phyloP scores from a whole-genome alignment of 1,284 basidiomycete species.

The Puccinia brachypodii region DNA sequence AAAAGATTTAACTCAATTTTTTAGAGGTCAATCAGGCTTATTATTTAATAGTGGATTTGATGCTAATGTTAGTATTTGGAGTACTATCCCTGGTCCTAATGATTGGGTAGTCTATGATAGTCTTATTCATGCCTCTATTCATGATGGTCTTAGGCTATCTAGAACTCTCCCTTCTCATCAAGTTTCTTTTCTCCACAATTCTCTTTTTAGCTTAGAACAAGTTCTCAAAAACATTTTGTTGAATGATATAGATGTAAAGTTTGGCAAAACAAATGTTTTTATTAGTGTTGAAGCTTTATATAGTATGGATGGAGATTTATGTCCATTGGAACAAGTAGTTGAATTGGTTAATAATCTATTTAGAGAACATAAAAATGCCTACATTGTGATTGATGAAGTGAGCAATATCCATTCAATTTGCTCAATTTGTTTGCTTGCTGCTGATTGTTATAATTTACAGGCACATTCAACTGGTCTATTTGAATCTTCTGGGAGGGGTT shows the following conservation, averaged over 20 bases:
- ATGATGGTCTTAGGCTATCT: conserved; percentile 79
- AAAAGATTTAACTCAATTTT: conserved; percentile 66
- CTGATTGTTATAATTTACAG: no score
- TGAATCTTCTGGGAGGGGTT: conserved; percentile 49
- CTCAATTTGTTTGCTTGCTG: background rate
- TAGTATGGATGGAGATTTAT: conserved; percentile 57
- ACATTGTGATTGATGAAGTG: conserved; percentile 46
- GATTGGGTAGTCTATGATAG: conserved; percentile 84
- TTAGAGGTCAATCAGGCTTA: conserved; percentile 66
- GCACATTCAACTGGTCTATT: conserved; percentile 56
- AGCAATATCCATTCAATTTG: background rate
- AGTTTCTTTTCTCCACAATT: conserved; percentile 73
- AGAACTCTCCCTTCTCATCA: conserved; percentile 60
- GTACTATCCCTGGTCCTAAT: conserved; percentile 72
- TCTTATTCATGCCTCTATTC: conserved; percentile 86
- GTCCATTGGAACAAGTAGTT: conserved; percentile 52
- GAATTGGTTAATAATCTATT: conserved; percentile 25
- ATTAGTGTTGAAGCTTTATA: conserved; percentile 57
- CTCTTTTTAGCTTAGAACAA: conserved; percentile 57
- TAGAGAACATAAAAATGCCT: conserved; percentile 30
- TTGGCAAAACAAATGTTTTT: conserved; percentile 50
- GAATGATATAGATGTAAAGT: conserved; percentile 3
- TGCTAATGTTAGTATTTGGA: conserved; percentile 86
- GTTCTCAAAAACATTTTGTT: conserved; percentile 50
- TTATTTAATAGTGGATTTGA: conserved; percentile 95